phyloP scores from a whole-genome alignment of 176 grass and related monocot genomes.

The Aechmea fasciata region DNA sequence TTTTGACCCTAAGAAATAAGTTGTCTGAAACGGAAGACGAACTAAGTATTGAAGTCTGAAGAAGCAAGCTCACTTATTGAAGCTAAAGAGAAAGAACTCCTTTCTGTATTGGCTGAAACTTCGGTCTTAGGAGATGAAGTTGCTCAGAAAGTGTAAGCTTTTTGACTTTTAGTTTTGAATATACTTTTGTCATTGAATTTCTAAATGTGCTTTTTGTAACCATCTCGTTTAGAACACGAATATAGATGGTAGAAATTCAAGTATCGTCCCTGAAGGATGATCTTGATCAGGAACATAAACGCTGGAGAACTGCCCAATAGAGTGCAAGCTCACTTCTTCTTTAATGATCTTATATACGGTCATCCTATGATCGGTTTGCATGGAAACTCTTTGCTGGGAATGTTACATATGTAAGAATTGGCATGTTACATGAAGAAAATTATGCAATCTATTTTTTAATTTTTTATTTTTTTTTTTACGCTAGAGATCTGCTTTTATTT shows the following conservation, averaged over 20 bases:
- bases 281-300: conserved; percentile 64
- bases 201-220: conserved; percentile 16
- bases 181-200: conserved; percentile 1
- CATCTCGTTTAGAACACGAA: conserved; percentile 36
- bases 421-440: too few species aligned
- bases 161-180: not conserved
- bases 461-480: too few species aligned
- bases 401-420: too few species aligned
- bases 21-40: conserved; percentile 71
- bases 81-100: conserved; percentile 71
- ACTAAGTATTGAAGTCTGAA: conserved; percentile 65
- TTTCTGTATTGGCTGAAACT: conserved; percentile 56
- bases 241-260: conserved; percentile 51
- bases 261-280: conserved; percentile 62
- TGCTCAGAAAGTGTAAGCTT: conserved; percentile 63
- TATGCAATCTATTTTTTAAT: too few species aligned
- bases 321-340: too few species aligned
- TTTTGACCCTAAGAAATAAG: conserved; percentile 58
- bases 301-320: conserved; percentile 61
- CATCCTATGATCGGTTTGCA: too few species aligned
- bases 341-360: too few species aligned
- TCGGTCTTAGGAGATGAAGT: conserved; percentile 52
- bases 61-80: conserved; percentile 51
- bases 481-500: too few species aligned
- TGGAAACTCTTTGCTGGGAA: too few species aligned